Base-by-base conservation (phyloP, 441 rosid genomes). In the Pelargonium cotyledonis region DNA sequence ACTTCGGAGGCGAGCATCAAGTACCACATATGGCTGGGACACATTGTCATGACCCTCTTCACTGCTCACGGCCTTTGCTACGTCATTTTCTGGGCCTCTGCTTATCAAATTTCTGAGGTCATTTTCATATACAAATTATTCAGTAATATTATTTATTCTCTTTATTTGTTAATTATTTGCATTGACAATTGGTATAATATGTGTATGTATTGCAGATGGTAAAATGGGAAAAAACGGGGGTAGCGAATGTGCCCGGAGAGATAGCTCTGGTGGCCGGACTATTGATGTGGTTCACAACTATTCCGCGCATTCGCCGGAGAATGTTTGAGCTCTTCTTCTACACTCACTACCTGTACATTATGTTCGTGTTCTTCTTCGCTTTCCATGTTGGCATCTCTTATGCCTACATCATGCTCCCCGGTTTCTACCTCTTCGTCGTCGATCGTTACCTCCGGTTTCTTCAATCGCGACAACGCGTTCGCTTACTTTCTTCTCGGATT, bases 1-100 rank as follows among this genome's bases (percentile, higher is more conserved):
- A 85, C 89, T 26, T 88, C 90, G 12, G 92, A 88, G 70, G 74
- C 75, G 7, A 83, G 92, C 84, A 82, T 88, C 70, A 85, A 83
- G 78, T 88, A 88, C 51, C 92, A 88, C 21, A 82, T 85, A 38
- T 85, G 92, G 89, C 72, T 88, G 6, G 92, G 92, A 0, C 90
- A 85, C 69, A 15, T 83, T 64, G 76, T 66, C 80, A 83, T 85
- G 86, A 26, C 69, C 16, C 70, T 88, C 73, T 69, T 81, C 73
- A 79, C 88, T 0, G 67, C 72, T 57, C 90, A 88, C 3, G 89
- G 92, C n/a, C 26, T 85, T 60, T 68, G 78, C 74, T 85, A 60
- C 76, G 66, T 83, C 72, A 18, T 78, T 41, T 73, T 10, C n/a
- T 86, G 89, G 89, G 64, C 70, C 0, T 68, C 65, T 35, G 71